Evolutionary conservation across 345 rosid genomes (phyloP).

Genomic region (Gossypium bickii): DNA sequence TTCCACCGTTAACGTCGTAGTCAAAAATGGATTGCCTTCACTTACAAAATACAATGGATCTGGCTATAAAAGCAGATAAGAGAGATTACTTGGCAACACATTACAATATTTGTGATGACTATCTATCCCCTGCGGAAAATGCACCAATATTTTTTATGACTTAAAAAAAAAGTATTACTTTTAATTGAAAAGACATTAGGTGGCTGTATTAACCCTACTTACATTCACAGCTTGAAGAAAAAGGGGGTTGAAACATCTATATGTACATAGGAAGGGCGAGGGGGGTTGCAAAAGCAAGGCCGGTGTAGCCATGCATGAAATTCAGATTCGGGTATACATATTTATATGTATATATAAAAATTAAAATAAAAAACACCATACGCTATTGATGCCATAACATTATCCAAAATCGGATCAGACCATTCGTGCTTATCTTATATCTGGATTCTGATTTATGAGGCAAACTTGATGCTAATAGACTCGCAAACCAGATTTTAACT

Average conservation of each 20-base stretch:
- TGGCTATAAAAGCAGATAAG: neutral
- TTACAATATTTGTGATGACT: neutral
- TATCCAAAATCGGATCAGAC: slow-evolving; percentile 31
- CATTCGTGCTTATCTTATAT: neutral
- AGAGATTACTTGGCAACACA: neutral
- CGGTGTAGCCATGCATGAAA: neutral
- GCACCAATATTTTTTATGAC: neutral
- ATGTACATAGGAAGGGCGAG: slow-evolving; percentile 18
- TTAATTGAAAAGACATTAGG: slow-evolving; percentile 1
- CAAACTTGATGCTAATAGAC: slow-evolving; percentile 6
- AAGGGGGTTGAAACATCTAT: slow-evolving; percentile 10
- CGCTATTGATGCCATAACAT: neutral
- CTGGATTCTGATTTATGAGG: neutral
- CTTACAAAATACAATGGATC: slow-evolving; percentile 1
- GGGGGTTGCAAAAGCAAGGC: neutral
- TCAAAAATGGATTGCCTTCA: neutral
- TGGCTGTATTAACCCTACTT: slow-evolving; percentile 15
- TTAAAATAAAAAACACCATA: slow-evolving; percentile 7
- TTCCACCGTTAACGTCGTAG: neutral
- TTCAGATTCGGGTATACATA: slow-evolving; percentile 12
- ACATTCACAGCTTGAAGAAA: slow-evolving; percentile 14
- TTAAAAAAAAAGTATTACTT: neutral
- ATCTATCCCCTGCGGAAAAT: too few species aligned
- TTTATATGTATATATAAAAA: neutral
- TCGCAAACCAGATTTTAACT: neutral